A percentile compares a stretch with the other conserved stretches of the same genome.
phyloP scores from a whole-genome alignment of 1,284 basidiomycete species.

The Hypsizygus ulmarius region DNA sequence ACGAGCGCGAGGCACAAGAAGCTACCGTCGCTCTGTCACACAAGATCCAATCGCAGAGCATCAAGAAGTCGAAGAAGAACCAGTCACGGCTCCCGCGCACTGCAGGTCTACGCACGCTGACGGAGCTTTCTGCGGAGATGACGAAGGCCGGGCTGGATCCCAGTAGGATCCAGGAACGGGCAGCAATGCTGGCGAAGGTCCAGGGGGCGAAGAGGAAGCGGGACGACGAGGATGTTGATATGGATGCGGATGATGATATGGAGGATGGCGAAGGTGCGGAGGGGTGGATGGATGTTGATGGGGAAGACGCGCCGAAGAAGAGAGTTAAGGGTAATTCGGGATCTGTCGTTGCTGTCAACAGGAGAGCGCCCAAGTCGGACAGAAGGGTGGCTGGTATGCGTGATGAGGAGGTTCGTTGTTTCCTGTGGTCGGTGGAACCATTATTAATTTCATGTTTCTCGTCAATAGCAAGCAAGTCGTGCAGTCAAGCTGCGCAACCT shows the following conservation, averaged over 20 bases:
- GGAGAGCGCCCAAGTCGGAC: conserved; percentile 66
- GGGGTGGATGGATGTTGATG: conserved; percentile 70
- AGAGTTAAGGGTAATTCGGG: conserved; percentile 63
- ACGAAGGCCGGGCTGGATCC: conserved; percentile 90
- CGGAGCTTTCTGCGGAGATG: conserved; percentile 80
- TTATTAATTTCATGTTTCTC: conserved; percentile 12
- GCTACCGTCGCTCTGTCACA: conserved; percentile 66
- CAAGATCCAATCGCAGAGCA: conserved; percentile 76
- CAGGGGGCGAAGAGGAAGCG: conserved; percentile 75
- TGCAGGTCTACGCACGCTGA: conserved; percentile 81
- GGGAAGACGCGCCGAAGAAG: conserved; percentile 54
- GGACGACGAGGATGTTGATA: conserved; percentile 45
- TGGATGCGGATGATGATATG: conserved; percentile 53
- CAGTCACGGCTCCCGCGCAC: conserved; percentile 84
- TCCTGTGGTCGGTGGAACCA: conserved; percentile 3
- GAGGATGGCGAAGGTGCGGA: conserved; percentile 42
- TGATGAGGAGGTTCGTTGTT: conserved; percentile 55
- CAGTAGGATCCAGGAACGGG: conserved; percentile 84
- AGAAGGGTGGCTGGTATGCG: conserved; percentile 79
- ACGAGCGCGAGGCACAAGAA: conserved; percentile 79
- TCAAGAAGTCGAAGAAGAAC: conserved; percentile 89
- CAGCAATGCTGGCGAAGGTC: conserved; percentile 78
- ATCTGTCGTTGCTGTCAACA: conserved; percentile 44
- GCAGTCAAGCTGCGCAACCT: conserved; percentile 81
- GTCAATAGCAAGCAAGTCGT: conserved; percentile 70